Evolutionary conservation across 352 stramenopile genomes (phyloP).

Genomic region (Bremia lactucae): DNA sequence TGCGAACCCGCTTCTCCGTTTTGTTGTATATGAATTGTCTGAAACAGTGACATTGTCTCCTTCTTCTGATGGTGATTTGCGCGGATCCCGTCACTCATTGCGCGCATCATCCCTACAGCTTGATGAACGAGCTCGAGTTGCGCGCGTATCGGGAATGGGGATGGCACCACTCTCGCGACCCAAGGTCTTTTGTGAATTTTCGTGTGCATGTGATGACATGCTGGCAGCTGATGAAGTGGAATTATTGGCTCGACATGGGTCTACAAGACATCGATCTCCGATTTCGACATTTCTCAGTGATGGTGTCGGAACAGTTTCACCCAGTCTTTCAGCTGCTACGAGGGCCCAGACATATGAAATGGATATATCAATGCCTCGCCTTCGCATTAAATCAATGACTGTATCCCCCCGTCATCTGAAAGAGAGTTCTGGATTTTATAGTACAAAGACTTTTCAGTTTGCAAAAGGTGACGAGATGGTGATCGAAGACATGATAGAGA

Average conservation of each 20-base stretch:
- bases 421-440: slow-evolving; percentile 67
- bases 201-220: slow-evolving; percentile 49
- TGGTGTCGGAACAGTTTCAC: slow-evolving; percentile 18
- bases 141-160: slow-evolving; percentile 50
- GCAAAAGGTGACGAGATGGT: slow-evolving; percentile 59
- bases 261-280: slow-evolving; percentile 25
- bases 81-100: slow-evolving; percentile 20
- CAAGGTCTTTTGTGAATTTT: slow-evolving; percentile 78
- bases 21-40: slow-evolving; percentile 77
- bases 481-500: slow-evolving; percentile 75
- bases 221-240: slow-evolving; percentile 42
- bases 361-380: slow-evolving; percentile 24
- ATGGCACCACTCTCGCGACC: slow-evolving; percentile 40
- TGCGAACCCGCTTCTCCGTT: slow-evolving; percentile 53
- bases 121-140: slow-evolving; percentile 38
- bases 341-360: slow-evolving; percentile 8
- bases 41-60: slow-evolving; percentile 28
- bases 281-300: slow-evolving; percentile 23
- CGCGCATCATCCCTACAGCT: slow-evolving; percentile 40
- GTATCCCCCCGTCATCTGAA: slow-evolving; percentile 62
- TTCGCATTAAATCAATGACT: slow-evolving; percentile 65
- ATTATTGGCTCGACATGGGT: slow-evolving; percentile 46
- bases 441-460: slow-evolving; percentile 77
- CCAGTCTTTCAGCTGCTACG: slow-evolving; percentile 9
- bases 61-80: slow-evolving; percentile 10